Percentiles rank a stretch among this genome's conserved stretches.
Conservation (phyloP, 2,329 filamentous ascomycete genomes). For the Hymenoscyphus infarciens region DNA sequence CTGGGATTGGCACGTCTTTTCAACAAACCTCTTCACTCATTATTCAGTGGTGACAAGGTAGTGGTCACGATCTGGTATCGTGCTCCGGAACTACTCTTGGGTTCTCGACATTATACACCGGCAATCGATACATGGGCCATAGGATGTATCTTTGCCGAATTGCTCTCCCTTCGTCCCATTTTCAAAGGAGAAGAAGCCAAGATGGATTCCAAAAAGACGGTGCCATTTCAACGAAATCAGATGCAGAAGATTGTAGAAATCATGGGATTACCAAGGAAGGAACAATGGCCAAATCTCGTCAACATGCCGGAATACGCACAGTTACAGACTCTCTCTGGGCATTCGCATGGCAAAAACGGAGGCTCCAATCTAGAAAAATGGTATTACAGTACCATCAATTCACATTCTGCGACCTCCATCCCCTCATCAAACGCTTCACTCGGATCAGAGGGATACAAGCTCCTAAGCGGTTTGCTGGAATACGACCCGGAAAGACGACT, state of each 20-base stretch:
- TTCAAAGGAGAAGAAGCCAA: constrained; percentile 99
- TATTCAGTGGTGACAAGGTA: constrained; percentile 94
- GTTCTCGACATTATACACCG: constrained; percentile 92
- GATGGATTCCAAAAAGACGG: constrained; percentile 97
- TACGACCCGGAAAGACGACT: constrained; percentile 89
- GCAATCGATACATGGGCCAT: constrained; percentile 98
- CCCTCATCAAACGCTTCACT: constrained; percentile 50
- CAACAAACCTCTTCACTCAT: constrained; percentile 85
- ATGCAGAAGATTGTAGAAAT: constrained; percentile 99
- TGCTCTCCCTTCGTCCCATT: constrained; percentile 85
- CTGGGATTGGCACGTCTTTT: constrained; percentile 88
- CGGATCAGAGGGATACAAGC: constrained; percentile 73
- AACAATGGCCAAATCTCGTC: constrained; percentile 79
- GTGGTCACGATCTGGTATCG: constrained; percentile 99
- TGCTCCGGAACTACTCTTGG: constrained; percentile 87
- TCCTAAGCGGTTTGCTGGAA: constrained; percentile 79
- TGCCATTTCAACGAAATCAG: constrained; percentile 95
- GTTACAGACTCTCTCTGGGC: constrained; percentile 54
- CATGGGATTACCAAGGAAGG: constrained; percentile 83
- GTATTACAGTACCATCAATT: constrained; percentile 70
- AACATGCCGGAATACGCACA: constrained; percentile 85
- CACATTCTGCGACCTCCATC: constrained; percentile 48
- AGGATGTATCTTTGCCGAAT: constrained; percentile 94
- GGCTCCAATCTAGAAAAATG: constrained; percentile 65
- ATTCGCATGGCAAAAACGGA: constrained; percentile 39